phyloP scores from a whole-genome alignment of 305 asterid genomes.

The Fraxinus floribunda region DNA sequence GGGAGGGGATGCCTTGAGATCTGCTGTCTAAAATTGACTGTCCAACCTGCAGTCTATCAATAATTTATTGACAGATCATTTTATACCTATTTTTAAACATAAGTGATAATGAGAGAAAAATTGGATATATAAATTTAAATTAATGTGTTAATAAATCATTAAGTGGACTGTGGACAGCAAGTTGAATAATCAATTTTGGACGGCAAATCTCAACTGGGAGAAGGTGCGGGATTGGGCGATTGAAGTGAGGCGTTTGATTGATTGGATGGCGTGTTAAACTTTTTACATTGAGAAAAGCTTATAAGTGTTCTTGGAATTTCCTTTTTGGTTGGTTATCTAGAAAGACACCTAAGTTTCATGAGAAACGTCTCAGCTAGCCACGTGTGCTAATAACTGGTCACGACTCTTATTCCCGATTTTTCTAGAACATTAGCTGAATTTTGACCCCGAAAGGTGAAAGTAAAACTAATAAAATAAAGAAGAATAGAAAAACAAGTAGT shows the following conservation, averaged over 20 bases:
- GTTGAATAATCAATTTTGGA: too few relatives aligned
- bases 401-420: background rate
- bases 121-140: too few relatives aligned
- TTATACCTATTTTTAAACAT: too few relatives aligned
- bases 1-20: background rate
- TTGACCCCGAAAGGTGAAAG: background rate
- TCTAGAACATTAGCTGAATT: background rate
- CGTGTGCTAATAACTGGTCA: conserved; percentile 12
- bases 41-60: too few relatives aligned
- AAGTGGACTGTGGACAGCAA: too few relatives aligned
- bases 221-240: background rate
- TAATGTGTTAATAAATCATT: too few relatives aligned
- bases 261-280: background rate
- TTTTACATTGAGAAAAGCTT: background rate
- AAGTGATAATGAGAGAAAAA: too few relatives aligned
- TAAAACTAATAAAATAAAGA: background rate
- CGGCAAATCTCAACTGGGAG: too few relatives aligned
- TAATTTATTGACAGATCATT: too few relatives aligned
- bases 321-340: conserved; percentile 38
- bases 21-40: too few relatives aligned
- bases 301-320: conserved; percentile 4
- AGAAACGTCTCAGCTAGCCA: conserved; percentile 21
- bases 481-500: background rate
- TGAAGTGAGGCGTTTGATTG: background rate
- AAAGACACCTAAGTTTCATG: conserved; percentile 29